phyloP scores from a whole-genome alignment of 2,329 filamentous ascomycete genomes.

The Trichoderma breve region DNA sequence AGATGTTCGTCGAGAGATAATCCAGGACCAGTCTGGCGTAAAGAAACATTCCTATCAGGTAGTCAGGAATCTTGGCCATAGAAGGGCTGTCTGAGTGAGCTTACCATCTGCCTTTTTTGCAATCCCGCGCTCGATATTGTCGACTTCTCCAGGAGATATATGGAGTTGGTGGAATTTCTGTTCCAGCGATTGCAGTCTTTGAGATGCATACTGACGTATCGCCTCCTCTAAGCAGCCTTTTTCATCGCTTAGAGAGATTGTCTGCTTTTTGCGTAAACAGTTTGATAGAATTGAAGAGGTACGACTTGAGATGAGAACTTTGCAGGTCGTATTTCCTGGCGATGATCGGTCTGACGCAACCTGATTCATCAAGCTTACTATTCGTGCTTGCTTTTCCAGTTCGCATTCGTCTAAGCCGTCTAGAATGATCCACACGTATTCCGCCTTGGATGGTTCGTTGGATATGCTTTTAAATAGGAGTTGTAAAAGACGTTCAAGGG shows the following conservation, averaged over 20 bases:
- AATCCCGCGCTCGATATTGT: background rate
- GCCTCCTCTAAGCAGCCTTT: background rate
- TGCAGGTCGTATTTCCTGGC: background rate
- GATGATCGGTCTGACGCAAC: background rate
- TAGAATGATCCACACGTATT: background rate
- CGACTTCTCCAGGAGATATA: background rate
- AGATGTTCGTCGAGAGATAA: background rate
- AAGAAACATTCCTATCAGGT: background rate
- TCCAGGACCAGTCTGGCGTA: background rate
- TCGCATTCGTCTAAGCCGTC: background rate
- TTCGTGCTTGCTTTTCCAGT: background rate
- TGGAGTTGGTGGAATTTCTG: background rate
- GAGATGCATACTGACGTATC: background rate
- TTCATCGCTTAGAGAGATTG: background rate
- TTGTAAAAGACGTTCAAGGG: background rate
- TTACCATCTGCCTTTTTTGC: background rate
- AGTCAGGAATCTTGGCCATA: background rate
- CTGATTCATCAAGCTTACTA: background rate
- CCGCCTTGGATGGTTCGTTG: background rate
- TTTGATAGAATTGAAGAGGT: background rate
- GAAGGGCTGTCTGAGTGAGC: fast-evolving
- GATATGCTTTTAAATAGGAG: background rate
- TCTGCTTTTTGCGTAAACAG: background rate
- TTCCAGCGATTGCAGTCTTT: background rate
- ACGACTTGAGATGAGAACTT: background rate